Conservation (phyloP, 352 stramenopile species). For the Globisporangium paroecandrum region DNA sequence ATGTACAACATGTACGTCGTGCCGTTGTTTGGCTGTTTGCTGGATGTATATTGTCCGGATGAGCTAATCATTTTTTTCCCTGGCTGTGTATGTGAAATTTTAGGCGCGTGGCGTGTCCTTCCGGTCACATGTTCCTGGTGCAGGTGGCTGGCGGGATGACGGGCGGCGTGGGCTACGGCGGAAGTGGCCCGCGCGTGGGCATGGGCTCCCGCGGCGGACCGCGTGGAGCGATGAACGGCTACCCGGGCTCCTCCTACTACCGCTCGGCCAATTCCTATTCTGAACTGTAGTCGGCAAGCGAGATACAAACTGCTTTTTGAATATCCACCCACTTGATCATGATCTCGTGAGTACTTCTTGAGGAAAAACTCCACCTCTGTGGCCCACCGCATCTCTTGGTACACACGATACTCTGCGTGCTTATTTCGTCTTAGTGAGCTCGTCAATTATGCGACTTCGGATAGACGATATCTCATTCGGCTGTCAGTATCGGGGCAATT, state of each 20-base stretch:
- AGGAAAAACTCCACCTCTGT: no score
- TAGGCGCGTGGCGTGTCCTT: constrained; percentile 78
- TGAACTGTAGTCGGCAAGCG: constrained; percentile 27
- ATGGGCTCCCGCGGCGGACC: constrained; percentile 21
- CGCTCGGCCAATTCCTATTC: constrained; percentile 50
- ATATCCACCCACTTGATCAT: not conserved
- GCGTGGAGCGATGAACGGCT: constrained; percentile 44
- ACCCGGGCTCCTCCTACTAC: constrained; percentile 49
- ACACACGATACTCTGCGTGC: not conserved
- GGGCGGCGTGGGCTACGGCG: constrained; percentile 15
- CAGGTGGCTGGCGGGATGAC: constrained; percentile 55
- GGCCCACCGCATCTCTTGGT: not conserved
- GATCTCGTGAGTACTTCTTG: no score
- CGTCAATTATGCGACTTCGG: no score
- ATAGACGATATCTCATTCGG: no score
- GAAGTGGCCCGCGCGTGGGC: constrained; percentile 19
- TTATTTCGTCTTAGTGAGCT: not conserved
- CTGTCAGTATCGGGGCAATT: no score
- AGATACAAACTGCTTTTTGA: constrained; percentile 8
- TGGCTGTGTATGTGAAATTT: not conserved
- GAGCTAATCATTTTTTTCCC: not conserved
- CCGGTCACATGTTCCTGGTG: constrained; percentile 84
- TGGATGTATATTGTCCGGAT: not conserved
- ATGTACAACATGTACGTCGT: constrained; percentile 88
- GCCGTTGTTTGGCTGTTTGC: not conserved